Percentiles rank a stretch among this genome's conserved stretches.
phyloP scores from a whole-genome alignment of 164 flowering plant genomes.

The Brasenia schreberi region DNA sequence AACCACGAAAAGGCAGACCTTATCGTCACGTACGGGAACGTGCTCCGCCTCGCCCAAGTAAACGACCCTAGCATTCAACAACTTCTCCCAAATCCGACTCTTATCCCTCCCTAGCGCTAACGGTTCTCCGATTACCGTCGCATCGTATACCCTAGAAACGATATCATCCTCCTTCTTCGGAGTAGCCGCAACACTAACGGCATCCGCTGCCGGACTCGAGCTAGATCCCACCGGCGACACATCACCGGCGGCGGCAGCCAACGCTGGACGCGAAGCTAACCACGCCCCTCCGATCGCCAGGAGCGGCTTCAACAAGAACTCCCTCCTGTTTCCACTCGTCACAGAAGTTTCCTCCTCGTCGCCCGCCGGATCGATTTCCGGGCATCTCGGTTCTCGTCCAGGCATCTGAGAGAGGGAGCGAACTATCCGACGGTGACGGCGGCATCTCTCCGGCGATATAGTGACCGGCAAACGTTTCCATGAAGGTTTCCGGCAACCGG shows the following conservation, averaged over 20 bases:
- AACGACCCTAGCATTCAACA: conserved; percentile 68
- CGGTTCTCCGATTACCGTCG: conserved; percentile 90
- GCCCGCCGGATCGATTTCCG: neutral
- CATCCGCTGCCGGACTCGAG: neutral
- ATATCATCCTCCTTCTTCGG: conserved; percentile 29
- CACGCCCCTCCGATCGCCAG: conserved; percentile 29
- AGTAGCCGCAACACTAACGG: neutral
- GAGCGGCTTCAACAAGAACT: conserved; percentile 42
- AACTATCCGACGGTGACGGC: neutral
- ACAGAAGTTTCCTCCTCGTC: neutral
- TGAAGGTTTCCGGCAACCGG: neutral
- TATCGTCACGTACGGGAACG: conserved; percentile 75
- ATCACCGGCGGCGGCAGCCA: neutral
- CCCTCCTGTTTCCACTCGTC: conserved; percentile 21
- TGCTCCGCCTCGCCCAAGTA: conserved; percentile 96
- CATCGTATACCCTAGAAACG: conserved; percentile 83
- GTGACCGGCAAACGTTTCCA: neutral
- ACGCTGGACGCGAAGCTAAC: neutral
- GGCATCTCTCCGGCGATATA: neutral
- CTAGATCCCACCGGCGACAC: neutral
- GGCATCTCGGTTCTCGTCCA: neutral
- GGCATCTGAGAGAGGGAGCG: neutral
- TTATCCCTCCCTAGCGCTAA: conserved; percentile 80
- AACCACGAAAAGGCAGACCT: conserved; percentile 3
- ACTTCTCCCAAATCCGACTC: conserved; percentile 88